Percentiles rank a stretch among this genome's conserved stretches.
Conservation (phyloP, 306 rosid genomes). For the Cucumis hystrix region DNA sequence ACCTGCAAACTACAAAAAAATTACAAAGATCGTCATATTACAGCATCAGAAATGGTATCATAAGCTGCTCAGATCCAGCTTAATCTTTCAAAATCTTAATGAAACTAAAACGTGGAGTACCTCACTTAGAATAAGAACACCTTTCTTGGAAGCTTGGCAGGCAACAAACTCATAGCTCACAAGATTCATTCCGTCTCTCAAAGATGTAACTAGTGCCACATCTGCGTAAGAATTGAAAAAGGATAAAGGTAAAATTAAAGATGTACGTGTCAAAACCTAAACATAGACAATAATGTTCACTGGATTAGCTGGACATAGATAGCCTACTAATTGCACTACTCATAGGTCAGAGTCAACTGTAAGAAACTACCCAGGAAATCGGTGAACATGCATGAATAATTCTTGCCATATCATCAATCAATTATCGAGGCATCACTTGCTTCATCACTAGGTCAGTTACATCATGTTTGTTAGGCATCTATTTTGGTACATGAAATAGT, state of each 20-base stretch:
- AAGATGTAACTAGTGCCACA: slow-evolving; percentile 90
- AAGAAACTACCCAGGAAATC: background rate
- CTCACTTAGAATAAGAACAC: slow-evolving; percentile 96
- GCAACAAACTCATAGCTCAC: slow-evolving; percentile 96
- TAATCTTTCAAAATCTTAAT: background rate
- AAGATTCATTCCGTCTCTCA: slow-evolving; percentile 98
- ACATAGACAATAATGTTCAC: background rate
- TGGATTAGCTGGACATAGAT: background rate
- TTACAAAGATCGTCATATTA: background rate
- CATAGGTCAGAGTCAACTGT: background rate
- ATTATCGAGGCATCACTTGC: background rate
- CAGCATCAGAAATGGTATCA: background rate
- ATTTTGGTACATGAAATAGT: background rate
- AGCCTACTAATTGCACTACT: background rate
- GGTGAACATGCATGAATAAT: background rate
- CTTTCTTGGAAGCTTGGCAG: slow-evolving; percentile 89
- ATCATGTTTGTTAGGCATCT: background rate
- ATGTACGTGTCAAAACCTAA: background rate
- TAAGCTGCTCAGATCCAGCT: background rate
- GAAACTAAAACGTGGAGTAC: slow-evolving; percentile 20
- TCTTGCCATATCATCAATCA: background rate
- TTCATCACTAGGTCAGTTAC: background rate
- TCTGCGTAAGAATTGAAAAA: slow-evolving; percentile 28
- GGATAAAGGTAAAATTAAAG: slow-evolving; percentile 1
- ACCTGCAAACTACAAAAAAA: slow-evolving; percentile 72